Conservation (phyloP, 148 eudicot species). For the Camellia japonica region DNA sequence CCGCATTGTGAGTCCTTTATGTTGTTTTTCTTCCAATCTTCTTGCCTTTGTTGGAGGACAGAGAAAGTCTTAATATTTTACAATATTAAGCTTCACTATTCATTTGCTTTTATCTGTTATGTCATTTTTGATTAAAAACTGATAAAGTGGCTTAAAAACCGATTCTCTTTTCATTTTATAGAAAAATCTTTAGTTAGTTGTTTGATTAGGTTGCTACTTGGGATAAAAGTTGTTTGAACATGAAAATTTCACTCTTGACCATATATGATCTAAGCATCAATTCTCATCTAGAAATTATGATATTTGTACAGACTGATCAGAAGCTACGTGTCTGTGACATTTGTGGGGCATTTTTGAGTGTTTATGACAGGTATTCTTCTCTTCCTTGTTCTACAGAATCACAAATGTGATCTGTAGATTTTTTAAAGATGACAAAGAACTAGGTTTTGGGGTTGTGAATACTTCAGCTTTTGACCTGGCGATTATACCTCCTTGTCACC, state of each 20-base stretch:
- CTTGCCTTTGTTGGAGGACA: not conserved
- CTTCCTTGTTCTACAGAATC: not conserved
- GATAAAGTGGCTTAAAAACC: not conserved
- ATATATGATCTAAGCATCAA: not conserved
- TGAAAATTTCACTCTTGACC: not conserved
- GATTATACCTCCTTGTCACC: conserved; percentile 92
- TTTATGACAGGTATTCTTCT: conserved; percentile 79
- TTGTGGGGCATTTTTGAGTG: conserved; percentile 98
- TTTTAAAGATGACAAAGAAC: conserved; percentile 33
- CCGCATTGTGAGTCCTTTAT: conserved; percentile 66
- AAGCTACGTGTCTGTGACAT: conserved; percentile 99
- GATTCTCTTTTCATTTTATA: too few relatives aligned
- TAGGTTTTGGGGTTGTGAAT: conserved; percentile 43
- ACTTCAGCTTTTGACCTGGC: conserved; percentile 82
- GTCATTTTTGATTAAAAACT: not conserved
- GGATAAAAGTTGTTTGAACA: not conserved
- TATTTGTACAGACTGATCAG: conserved; percentile 78
- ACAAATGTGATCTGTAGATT: not conserved
- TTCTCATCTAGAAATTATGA: conserved; percentile 17
- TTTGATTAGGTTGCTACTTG: too few relatives aligned
- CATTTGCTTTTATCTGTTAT: not conserved
- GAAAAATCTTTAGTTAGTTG: too few relatives aligned
- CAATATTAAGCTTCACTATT: not conserved
- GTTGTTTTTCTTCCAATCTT: not conserved
- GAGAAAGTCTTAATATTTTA: not conserved